These are phyloP conservation scores for Didymella sp. DNA, from an alignment of 2,329 filamentous ascomycete genomes.

Conservation along the genomic window DNA sequence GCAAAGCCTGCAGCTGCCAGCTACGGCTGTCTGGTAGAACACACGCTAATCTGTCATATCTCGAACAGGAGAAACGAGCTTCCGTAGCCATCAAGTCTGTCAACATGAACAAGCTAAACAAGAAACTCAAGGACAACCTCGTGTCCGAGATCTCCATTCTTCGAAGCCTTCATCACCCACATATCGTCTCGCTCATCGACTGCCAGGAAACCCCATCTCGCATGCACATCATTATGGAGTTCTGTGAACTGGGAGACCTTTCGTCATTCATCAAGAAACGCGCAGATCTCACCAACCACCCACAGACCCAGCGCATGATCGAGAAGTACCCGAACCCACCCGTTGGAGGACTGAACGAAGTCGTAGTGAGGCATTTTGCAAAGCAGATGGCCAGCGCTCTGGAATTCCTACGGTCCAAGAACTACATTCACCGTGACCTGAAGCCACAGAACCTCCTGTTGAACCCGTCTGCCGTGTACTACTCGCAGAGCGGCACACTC, in stretches of 20 bases:
- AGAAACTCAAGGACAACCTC: conserved; percentile 95
- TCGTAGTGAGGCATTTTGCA: conserved; percentile 93
- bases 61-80: conserved; percentile 72
- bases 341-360: conserved; percentile 89
- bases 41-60: neutral
- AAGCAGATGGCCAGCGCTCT: conserved; percentile 94
- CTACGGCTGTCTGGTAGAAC: neutral
- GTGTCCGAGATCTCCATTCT: conserved; percentile 95
- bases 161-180: conserved; percentile 90
- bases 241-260: conserved; percentile 92
- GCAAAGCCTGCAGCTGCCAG: neutral
- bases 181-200: conserved; percentile 95
- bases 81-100: conserved; percentile 97
- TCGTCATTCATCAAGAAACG: conserved; percentile 97
- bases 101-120: conserved; percentile 86
- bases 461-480: conserved; percentile 78
- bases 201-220: conserved; percentile 86
- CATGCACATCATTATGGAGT: conserved; percentile 98
- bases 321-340: conserved; percentile 87
- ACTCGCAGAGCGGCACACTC: conserved; percentile 57
- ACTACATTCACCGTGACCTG: conserved; percentile 94
- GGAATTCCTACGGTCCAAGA: conserved; percentile 81
- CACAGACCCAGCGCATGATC: conserved; percentile 87
- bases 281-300: conserved; percentile 77
- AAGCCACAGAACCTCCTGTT: conserved; percentile 96